Evolutionary conservation across 768 basidiomycete species (phyloP).

Genomic region (Naganishia vaughanmartiniae): DNA sequence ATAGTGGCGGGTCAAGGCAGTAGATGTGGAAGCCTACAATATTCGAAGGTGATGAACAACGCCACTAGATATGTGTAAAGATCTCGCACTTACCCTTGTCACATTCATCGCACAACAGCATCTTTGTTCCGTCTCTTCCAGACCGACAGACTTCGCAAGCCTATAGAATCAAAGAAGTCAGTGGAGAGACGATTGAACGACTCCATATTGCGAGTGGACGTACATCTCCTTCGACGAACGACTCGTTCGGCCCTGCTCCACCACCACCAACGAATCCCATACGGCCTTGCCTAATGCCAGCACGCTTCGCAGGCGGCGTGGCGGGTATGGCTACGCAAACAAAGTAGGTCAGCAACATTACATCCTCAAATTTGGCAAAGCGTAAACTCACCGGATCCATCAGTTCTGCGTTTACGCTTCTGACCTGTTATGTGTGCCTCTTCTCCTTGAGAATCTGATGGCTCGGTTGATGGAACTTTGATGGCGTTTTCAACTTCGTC

Average conservation of each 20-base stretch:
- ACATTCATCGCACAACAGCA: constrained; percentile 86
- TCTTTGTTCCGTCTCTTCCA: constrained; percentile 82
- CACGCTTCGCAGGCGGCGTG: constrained; percentile 27
- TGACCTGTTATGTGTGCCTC: background rate
- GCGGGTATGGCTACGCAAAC: background rate
- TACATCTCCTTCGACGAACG: constrained; percentile 42
- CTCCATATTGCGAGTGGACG: constrained; percentile 4
- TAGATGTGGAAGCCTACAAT: constrained; percentile 89
- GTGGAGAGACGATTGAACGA: background rate
- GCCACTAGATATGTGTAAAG: constrained; percentile 6
- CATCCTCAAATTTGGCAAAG: no score
- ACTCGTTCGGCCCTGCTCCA: constrained; percentile 12
- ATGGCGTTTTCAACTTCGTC: constrained; percentile 10
- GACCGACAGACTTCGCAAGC: constrained; percentile 91
- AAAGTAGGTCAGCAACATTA: background rate
- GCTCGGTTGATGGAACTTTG: background rate
- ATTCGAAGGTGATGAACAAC: constrained; percentile 33
- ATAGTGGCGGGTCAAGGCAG: constrained; percentile 88
- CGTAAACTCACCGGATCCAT: background rate
- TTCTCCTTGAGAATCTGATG: constrained; percentile 6
- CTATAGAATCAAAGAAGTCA: constrained; percentile 28
- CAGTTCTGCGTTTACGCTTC: constrained; percentile 7
- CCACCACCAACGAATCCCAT: constrained; percentile 18
- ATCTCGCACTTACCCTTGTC: constrained; percentile 61
- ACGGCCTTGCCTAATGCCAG: background rate